Percentiles rank a stretch among this genome's conserved stretches.
Evolutionary conservation across 2,329 filamentous ascomycete species (phyloP).

Genomic region (Claviceps fusiformis): DNA sequence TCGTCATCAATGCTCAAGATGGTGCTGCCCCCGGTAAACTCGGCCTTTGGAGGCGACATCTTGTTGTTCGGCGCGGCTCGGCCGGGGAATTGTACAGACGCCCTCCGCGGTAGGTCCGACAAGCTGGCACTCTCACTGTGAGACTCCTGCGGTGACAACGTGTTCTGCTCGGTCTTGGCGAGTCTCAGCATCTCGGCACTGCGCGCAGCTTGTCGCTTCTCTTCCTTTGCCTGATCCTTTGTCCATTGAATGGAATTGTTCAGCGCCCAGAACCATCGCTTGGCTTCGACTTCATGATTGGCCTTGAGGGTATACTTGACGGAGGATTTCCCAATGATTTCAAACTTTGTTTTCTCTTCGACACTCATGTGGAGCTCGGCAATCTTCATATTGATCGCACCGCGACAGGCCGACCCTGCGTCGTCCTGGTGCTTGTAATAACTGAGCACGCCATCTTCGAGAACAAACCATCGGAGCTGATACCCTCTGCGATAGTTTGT

Average conservation of each 20-base stretch:
- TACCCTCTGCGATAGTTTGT: conserved; percentile 97
- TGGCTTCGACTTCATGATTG: conserved; percentile 95
- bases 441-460: conserved; percentile 92
- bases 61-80: conserved; percentile 14
- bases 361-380: conserved; percentile 90
- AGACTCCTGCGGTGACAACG: conserved; percentile 31
- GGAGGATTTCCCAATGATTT: conserved; percentile 94
- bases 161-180: conserved; percentile 62
- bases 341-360: conserved; percentile 94
- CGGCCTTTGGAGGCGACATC: conserved; percentile 20
- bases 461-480: conserved; percentile 92
- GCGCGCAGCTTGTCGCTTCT: conserved; percentile 61
- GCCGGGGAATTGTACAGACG: conserved; percentile 29
- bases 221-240: conserved; percentile 91
- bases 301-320: conserved; percentile 97
- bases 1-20: conserved; percentile 39
- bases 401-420: conserved; percentile 86
- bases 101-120: conserved; percentile 30
- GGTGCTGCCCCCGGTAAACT: conserved; percentile 27
- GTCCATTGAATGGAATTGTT: conserved; percentile 99
- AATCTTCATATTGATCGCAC: conserved; percentile 98
- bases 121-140: conserved; percentile 40
- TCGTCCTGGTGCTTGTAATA: conserved; percentile 99
- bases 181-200: conserved; percentile 65
- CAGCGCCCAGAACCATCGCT: conserved; percentile 96